Base-by-base conservation (phyloP, 2,329 filamentous ascomycete genomes). In the Graphilbum fragrans region DNA sequence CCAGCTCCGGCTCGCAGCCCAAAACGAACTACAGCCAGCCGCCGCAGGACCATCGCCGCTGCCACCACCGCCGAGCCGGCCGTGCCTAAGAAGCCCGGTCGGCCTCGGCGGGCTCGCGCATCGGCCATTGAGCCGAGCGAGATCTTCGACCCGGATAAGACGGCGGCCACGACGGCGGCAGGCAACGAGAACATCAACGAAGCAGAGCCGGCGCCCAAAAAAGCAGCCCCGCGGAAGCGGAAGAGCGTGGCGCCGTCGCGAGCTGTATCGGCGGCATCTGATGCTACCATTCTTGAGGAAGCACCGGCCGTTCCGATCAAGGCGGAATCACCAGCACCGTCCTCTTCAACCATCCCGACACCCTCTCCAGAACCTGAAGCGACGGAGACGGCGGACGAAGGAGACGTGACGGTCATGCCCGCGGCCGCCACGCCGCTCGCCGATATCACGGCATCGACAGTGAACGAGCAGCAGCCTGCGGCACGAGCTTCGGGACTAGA, bases 381-480 rank as follows among this genome's bases (percentile, higher is more conserved):
- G 7, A 22, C 36, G 10, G 36, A 6, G 17, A 14, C 9, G 6
- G 16, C 3, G 9, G 10, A 9, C 25, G 23, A 22, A 12, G n/a
- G 18, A 21, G 37, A 31, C 4, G 25, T 10, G 23, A 5, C 21
- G 37, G 35, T 8, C 33, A 39, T n/a, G 18, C 33, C 34, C 23
- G 45, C 33, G 36, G 25, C 41, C n/a, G 31, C 20, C 7, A 41
- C 77, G 4, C 80, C 85, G 3, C 67, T 90, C 35, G 70, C 75
- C 45, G 85, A 94, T 54, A 85, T 87, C 47, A 88, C 85, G 14
- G 67, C 71, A 32, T 66, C 72, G 19, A 22, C 35, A 0, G 38
- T 42, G 37, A 45, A 47, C 33, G 46, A 74, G 71, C 33, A 62
- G 82, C 52, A 87, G 86, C 57, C 73, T 78, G 44, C 67, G 64